Conservation (phyloP, 495 filamentous ascomycete species). For the Tuber aestivum region DNA sequence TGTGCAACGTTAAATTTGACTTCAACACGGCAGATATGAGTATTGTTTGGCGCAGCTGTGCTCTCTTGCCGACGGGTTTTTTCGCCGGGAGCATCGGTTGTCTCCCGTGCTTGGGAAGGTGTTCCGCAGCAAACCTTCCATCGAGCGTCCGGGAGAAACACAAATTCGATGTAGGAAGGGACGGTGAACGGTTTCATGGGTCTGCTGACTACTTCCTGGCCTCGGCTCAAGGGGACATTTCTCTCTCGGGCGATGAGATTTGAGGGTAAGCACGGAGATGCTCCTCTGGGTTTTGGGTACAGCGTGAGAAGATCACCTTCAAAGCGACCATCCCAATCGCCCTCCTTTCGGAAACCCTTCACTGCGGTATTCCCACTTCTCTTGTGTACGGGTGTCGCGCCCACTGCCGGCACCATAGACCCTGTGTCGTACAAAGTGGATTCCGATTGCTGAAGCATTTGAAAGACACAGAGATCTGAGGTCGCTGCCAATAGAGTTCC, state of each 20-base stretch:
- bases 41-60: not conserved
- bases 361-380: not conserved
- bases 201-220: not conserved
- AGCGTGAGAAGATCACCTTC: not conserved
- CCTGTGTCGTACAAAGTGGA: not conserved
- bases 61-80: not conserved
- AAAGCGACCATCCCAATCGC: not conserved
- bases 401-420: not conserved
- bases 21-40: not conserved
- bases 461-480: not conserved
- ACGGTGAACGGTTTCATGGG: not conserved
- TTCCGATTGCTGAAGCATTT: not conserved
- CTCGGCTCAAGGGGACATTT: not conserved
- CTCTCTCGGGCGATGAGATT: not conserved
- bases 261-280: not conserved
- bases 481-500: not conserved
- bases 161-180: not conserved
- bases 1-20: constrained; percentile 1
- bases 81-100: not conserved
- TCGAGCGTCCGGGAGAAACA: not conserved
- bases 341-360: not conserved
- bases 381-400: not conserved
- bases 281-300: not conserved
- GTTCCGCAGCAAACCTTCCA: not conserved
- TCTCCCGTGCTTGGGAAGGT: not conserved